Percentiles rank a stretch among this genome's conserved stretches.
Evolutionary conservation across 2,329 filamentous ascomycete genomes (phyloP).

Genomic region (Xylaria sp.): DNA sequence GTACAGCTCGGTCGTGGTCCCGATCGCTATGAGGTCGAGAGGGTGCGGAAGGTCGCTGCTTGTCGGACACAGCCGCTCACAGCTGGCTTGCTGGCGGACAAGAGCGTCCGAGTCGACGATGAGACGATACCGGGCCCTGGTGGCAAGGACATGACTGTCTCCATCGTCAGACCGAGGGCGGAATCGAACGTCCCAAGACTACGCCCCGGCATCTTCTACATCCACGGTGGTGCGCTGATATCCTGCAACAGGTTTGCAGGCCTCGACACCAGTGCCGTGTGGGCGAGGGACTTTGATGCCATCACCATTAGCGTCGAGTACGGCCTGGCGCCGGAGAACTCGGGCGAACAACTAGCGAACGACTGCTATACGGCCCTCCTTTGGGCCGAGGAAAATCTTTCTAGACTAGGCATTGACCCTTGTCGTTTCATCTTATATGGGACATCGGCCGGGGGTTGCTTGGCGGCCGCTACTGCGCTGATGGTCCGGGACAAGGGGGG

Average conservation of each 20-base stretch:
- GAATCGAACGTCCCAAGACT: conserved; percentile 39
- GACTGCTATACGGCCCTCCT: conserved; percentile 55
- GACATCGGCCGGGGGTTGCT: conserved; percentile 67
- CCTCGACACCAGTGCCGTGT: conserved; percentile 48
- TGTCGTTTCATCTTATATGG: conserved; percentile 65
- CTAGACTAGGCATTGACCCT: conserved; percentile 55
- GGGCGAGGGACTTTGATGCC: conserved; percentile 48
- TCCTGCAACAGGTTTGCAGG: conserved; percentile 50
- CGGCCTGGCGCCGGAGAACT: conserved; percentile 49
- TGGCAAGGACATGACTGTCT: conserved; percentile 41
- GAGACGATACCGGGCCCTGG: conserved; percentile 45
- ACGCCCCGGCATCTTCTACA: conserved; percentile 48
- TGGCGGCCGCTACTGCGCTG: conserved; percentile 65
- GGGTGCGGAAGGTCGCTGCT: conserved; percentile 44
- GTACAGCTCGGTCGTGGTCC: conserved; percentile 43
- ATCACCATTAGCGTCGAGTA: conserved; percentile 51
- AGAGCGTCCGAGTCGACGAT: conserved; percentile 46
- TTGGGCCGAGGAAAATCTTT: conserved; percentile 50
- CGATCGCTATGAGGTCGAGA: conserved; percentile 47
- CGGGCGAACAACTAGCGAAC: conserved; percentile 45
- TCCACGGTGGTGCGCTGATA: conserved; percentile 50
- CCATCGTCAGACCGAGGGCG: conserved; percentile 45
- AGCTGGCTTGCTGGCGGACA: conserved; percentile 45
- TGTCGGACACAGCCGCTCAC: conserved; percentile 45
- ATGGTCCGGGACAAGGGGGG: conserved; percentile 56